Evolutionary conservation across 805 yeast genomes (phyloP), one percentile per base, ranked within the genome.

Genomic region (Metschnikowia vanudenii): DNA sequence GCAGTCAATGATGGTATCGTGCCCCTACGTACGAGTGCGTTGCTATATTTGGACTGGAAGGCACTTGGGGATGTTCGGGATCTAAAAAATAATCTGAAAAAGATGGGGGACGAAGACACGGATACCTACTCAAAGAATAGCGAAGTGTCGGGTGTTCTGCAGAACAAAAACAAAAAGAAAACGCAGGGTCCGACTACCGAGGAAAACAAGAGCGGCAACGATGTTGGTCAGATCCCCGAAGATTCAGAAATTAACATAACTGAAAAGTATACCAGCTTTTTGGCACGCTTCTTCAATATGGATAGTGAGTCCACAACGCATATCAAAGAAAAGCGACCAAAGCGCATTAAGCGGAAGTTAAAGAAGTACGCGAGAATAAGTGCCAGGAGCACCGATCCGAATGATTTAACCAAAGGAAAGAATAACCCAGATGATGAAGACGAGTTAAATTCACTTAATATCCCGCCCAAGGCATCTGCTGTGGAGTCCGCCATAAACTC

Each of bases 1-100:
- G 73, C 74, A 4, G 60, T 73, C 13, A 71, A 72, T 45, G 78
- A 73, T 49, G 78, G 78, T 2, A 72, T 73, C 17, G 76, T 71
- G 1, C 78, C 78, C 1, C 58, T 73, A 28, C 56, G 78, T 39
- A 73, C 78, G 0, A 61, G 74, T 28, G 73, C 75, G 1, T 57
- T 73, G 42, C 55, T 73, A 17, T 73, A 71, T 43, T 54, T 73
- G 42, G 78, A 73, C 51, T 73, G 71, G 64, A 61, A 62, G 26
- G 75, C 76, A 1, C 55, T 73, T 29, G 75, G 74, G 2, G 69
- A 69, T 31, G 71, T 71, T 4, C 60, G 59, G 11, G 66, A 60
- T 10, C 49, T 69, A 38, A 58, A 61, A 44, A 14, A 49, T 17
- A 32, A 47, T 3, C 41, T 37, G 33, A 45, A 46, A 16, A 18